These are phyloP conservation scores for Nothophoma quercina DNA, from an alignment of 2,329 filamentous ascomycete genomes.

Conservation along the genomic window DNA sequence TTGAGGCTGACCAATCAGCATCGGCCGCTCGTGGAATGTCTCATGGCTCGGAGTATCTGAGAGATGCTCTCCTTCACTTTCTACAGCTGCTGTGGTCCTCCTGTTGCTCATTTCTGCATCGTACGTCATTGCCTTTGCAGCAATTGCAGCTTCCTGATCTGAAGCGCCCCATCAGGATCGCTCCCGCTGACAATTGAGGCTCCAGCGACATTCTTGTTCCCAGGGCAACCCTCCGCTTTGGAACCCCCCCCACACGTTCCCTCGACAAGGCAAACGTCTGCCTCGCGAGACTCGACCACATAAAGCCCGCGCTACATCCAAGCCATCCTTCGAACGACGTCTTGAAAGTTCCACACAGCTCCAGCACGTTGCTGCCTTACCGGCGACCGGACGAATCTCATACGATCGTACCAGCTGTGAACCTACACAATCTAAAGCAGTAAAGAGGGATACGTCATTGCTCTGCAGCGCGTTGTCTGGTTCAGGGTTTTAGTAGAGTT, in stretches of 20 bases:
- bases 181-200: conserved; percentile 24
- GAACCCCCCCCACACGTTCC: conserved; percentile 15
- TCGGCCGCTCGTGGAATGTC: conserved; percentile 16
- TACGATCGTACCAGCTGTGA: not conserved
- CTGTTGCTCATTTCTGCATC: conserved; percentile 18
- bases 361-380: not conserved
- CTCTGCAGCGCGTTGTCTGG: not conserved
- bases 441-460: conserved; percentile 1
- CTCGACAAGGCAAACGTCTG: conserved; percentile 29
- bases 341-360: not conserved
- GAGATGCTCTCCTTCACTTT: conserved; percentile 22
- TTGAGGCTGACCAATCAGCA: conserved; percentile 9
- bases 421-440: not conserved
- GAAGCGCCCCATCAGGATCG: not conserved
- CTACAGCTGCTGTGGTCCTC: conserved; percentile 20
- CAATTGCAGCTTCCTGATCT: conserved; percentile 21
- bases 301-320: conserved; percentile 1
- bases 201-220: conserved; percentile 23
- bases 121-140: conserved; percentile 16
- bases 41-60: conserved; percentile 27
- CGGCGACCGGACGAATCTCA: not conserved
- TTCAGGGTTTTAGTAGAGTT: not conserved
- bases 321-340: not conserved
- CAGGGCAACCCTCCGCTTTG: conserved; percentile 32
- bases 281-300: conserved; percentile 19